Percentiles rank a stretch among this genome's conserved stretches.
phyloP scores from a whole-genome alignment of 257 asterid species.

The Lavandula angustifolia region DNA sequence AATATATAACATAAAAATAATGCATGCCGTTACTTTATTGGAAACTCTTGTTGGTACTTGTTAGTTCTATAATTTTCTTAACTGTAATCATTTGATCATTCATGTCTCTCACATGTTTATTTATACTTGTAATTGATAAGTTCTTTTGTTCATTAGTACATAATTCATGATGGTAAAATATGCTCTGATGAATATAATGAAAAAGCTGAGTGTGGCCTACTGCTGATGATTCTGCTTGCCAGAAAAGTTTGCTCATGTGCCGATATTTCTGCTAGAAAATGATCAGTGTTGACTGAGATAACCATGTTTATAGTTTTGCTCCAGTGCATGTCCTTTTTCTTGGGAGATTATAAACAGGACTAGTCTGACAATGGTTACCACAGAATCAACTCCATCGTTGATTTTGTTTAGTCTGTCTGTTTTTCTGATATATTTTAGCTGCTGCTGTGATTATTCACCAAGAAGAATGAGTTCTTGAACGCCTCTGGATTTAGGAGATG shows the following conservation, averaged over 20 bases:
- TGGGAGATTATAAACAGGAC: not conserved
- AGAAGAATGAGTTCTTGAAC: not conserved
- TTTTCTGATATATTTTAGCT: constrained; percentile 4
- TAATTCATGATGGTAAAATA: not conserved
- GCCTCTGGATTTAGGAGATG: constrained; percentile 8
- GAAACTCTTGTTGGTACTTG: constrained; percentile 13
- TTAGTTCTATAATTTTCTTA: not conserved
- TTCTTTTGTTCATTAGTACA: too few species aligned
- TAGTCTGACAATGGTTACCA: not conserved
- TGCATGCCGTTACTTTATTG: constrained; percentile 12
- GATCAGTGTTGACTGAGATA: not conserved
- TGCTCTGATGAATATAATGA: not conserved
- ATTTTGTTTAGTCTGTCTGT: not conserved
- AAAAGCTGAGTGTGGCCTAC: constrained; percentile 10
- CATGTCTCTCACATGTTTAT: not conserved
- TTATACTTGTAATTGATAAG: not conserved
- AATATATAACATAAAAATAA: not conserved
- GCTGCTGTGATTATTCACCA: not conserved
- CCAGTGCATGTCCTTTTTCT: not conserved
- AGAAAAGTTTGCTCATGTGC: not conserved
- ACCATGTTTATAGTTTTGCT: constrained; percentile 8
- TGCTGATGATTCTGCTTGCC: not conserved
- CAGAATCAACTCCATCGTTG: not conserved
- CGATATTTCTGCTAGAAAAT: not conserved
- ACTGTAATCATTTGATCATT: not conserved